These are phyloP conservation scores for Pseudomonodictys pantanalensis DNA, from an alignment of 495 filamentous ascomycete species.

Conservation along the genomic window DNA sequence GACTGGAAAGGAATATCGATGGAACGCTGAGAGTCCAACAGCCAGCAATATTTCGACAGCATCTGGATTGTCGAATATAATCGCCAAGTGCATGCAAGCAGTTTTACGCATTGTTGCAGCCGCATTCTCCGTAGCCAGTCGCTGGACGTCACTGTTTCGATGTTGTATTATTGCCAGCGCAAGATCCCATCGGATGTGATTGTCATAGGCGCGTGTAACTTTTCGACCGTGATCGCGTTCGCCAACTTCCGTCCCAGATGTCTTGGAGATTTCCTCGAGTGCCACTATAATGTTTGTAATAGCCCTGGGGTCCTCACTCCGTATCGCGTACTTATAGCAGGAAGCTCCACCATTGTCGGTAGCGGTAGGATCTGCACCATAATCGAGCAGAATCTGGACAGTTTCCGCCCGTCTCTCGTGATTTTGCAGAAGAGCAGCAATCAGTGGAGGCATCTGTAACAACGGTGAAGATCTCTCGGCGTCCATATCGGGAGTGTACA, in stretches of 20 bases:
- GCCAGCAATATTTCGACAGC: not conserved
- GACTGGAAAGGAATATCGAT: not conserved
- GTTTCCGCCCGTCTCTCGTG: not conserved
- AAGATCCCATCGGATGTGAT: not conserved
- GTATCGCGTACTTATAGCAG: not conserved
- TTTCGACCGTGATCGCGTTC: no score
- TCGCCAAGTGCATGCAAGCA: not conserved
- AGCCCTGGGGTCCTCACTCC: not conserved
- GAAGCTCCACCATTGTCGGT: conserved; percentile 1
- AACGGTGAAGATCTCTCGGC: not conserved
- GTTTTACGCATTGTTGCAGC: not conserved
- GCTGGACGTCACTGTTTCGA: not conserved
- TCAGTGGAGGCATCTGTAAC: not conserved
- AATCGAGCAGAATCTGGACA: not conserved
- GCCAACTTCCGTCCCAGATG: no score
- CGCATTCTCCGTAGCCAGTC: not conserved
- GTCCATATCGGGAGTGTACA: conserved; percentile 3
- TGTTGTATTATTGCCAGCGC: not conserved
- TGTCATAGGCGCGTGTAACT: not conserved
- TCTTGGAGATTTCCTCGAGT: not conserved
- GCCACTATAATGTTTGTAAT: not conserved
- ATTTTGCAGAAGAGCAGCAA: not conserved
- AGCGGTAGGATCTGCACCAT: not conserved
- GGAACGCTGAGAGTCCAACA: not conserved
- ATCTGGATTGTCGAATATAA: not conserved